Base-by-base conservation (phyloP, 768 basidiomycete species). In the Multifurca ochricompacta region DNA sequence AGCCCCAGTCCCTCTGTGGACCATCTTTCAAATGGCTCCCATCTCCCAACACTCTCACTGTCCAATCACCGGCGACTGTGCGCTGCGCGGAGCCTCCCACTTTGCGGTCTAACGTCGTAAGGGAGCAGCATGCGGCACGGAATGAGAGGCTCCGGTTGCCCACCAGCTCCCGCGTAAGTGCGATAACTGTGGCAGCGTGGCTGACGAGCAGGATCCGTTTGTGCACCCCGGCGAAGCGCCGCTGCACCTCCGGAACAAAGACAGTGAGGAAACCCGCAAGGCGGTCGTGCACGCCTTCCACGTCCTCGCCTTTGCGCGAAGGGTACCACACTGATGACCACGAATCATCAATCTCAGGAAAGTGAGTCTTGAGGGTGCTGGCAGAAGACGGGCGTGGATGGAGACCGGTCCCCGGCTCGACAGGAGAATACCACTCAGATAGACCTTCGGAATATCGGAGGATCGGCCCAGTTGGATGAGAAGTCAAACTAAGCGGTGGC, bases 401-500 rank as follows among this genome's bases (percentile, higher is more conserved):
- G 7, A 91, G 73, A 30, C 87, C 83, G 2, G 85, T 80, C 28
- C 79, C 77, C 0, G 81, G 79, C 3, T 66, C 66, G 31, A 81
- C 85, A 27, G 83, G 85, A 3, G 83, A 85, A 67, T 82, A 88
- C 89, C 89, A 91, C 67, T 90, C 87, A 3, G 79, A 76, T 7
- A 89, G 65, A 9, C 85, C 85, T 87, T 57, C 7, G 36, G 16
- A 25, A 43, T 23, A 35, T 31, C 37, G 47, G 37, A 40, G 31
- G 41, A 16, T 18, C 13, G 19, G 34, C 2, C 31, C 18, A 18
- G 19, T 16, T 28, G 35, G 28, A 30, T n/a, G n/a, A 51, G 25
- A 19, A 16, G 27, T 16, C 16, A 11, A 21, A 18, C 19, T 27
- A 3, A 41, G 34, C n/a, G n/a, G n/a, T 3, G 45, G 8, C 14